Evolutionary conservation across 768 basidiomycete genomes (phyloP).

Genomic region (Chlorophyllum brunneum): DNA sequence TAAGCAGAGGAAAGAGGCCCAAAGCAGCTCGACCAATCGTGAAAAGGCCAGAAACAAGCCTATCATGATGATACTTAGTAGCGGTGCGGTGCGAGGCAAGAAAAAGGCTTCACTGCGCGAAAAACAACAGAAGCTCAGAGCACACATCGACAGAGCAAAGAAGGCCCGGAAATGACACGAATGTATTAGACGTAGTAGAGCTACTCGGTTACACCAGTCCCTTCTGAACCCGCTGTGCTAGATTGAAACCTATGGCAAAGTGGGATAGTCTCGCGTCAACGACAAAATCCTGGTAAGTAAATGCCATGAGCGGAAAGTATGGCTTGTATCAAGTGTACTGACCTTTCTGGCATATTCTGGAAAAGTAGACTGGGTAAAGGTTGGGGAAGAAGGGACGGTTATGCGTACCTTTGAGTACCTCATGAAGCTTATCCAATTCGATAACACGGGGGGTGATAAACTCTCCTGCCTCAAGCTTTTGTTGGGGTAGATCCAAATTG

Average conservation of each 20-base stretch:
- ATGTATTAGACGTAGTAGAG: constrained; percentile 2
- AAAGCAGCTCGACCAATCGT: constrained; percentile 86
- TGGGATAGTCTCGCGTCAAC: constrained; percentile 79
- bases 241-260: constrained; percentile 65
- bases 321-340: background rate
- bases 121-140: constrained; percentile 75
- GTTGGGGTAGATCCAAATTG: constrained; percentile 61
- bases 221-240: constrained; percentile 36
- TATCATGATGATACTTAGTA: constrained; percentile 88
- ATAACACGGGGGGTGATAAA: constrained; percentile 74
- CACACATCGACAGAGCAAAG: constrained; percentile 72
- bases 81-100: constrained; percentile 72
- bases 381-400: background rate
- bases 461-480: constrained; percentile 84
- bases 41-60: constrained; percentile 95
- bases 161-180: constrained; percentile 33
- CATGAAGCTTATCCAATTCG: constrained; percentile 58
- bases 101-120: constrained; percentile 79
- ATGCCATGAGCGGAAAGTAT: constrained; percentile 4
- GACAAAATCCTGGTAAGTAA: constrained; percentile 44
- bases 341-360: constrained; percentile 62
- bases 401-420: constrained; percentile 61
- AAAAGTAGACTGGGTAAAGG: background rate
- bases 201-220: background rate
- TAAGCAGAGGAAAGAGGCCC: constrained; percentile 81